Evolutionary conservation across 805 yeast species (phyloP).

Genomic region (Saturnispora zaruensis): DNA sequence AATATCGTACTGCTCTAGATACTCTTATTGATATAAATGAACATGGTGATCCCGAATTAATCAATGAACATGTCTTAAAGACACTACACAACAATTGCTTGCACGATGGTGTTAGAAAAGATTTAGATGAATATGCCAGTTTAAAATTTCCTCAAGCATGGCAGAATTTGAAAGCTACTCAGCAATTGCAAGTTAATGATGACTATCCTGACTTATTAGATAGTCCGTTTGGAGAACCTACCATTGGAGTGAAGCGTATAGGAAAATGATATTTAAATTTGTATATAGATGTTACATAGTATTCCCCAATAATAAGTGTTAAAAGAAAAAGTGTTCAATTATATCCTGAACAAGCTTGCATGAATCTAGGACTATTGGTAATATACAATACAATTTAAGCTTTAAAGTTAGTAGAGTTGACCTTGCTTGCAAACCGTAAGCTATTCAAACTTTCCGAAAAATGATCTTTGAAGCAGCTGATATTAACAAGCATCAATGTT

Average conservation of each 20-base stretch:
- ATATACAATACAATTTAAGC: background rate
- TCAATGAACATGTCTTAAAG: constrained; percentile 37
- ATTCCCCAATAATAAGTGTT: background rate
- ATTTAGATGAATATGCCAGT: constrained; percentile 34
- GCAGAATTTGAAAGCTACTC: constrained; percentile 27
- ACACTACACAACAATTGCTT: constrained; percentile 41
- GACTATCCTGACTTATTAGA: constrained; percentile 28
- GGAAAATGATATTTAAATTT: background rate
- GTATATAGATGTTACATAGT: background rate
- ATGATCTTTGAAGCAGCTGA: constrained; percentile 58
- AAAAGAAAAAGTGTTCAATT: too few relatives aligned
- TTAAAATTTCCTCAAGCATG: constrained; percentile 30
- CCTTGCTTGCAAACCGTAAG: constrained; percentile 81
- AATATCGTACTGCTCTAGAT: constrained; percentile 46
- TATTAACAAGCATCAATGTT: constrained; percentile 86
- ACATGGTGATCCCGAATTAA: constrained; percentile 33
- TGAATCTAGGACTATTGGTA: background rate
- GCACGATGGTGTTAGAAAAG: constrained; percentile 28
- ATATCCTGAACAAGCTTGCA: too few relatives aligned
- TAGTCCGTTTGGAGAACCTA: constrained; percentile 17
- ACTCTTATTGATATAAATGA: constrained; percentile 40
- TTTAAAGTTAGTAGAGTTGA: constrained; percentile 40
- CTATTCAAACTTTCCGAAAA: constrained; percentile 76
- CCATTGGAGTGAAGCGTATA: constrained; percentile 12
- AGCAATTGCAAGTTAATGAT: constrained; percentile 25